Conservation (phyloP, 805 yeast species). For the Ogataea polymorpha region DNA sequence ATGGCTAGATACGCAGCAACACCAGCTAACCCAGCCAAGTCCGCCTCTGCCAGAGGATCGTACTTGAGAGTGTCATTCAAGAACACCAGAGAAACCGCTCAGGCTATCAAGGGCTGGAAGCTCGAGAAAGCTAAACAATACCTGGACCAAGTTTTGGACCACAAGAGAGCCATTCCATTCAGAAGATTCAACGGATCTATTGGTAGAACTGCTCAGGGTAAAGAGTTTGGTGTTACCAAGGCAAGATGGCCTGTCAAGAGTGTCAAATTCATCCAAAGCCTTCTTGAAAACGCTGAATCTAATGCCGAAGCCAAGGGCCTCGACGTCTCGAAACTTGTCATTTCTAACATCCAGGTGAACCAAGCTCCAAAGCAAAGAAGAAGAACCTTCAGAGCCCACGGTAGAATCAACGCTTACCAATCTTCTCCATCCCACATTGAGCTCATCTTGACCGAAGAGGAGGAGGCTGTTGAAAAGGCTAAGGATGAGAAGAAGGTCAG, state of each 20-base stretch:
- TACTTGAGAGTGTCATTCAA: constrained; percentile 99
- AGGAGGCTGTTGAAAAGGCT: constrained; percentile 91
- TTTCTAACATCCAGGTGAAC: constrained; percentile 99
- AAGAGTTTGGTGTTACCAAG: constrained; percentile 99
- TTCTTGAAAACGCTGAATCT: constrained; percentile 96
- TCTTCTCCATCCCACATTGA: constrained; percentile 99
- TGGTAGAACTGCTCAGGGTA: constrained; percentile 99
- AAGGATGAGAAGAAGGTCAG: constrained; percentile 49
- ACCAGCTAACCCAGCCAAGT: constrained; percentile 98
- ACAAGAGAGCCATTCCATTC: constrained; percentile 99
- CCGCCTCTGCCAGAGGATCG: constrained; percentile 99
- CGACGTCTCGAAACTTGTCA: constrained; percentile 88
- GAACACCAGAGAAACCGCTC: constrained; percentile 99
- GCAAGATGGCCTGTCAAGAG: constrained; percentile 99
- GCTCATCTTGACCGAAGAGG: constrained; percentile 92
- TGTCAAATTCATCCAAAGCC: constrained; percentile 90
- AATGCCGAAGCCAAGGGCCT: constrained; percentile 99
- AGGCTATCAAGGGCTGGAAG: constrained; percentile 98
- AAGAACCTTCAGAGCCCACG: constrained; percentile 99
- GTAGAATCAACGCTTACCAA: constrained; percentile 99
- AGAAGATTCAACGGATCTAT: constrained; percentile 95
- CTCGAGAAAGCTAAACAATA: constrained; percentile 92
- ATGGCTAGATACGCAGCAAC: constrained; percentile 99
- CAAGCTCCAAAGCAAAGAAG: constrained; percentile 99
- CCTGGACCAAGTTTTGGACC: constrained; percentile 94